Evolutionary conservation across 441 rosid species (phyloP).

Genomic region (Populus hybrid): DNA sequence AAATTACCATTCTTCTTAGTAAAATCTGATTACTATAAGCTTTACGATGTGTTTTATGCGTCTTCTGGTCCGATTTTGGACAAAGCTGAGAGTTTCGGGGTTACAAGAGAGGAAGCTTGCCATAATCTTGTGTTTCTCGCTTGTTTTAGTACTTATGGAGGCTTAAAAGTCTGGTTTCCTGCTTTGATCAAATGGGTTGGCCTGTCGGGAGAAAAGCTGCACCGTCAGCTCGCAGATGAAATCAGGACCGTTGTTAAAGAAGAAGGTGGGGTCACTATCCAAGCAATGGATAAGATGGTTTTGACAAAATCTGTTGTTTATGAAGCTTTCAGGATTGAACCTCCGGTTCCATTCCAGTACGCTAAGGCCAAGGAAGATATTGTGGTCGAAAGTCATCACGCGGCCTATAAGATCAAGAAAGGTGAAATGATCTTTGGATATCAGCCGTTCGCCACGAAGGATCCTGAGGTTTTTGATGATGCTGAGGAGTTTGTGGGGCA

Average conservation of each 20-base stretch:
- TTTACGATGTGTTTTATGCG: background rate
- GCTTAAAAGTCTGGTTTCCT: background rate
- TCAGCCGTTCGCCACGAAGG: constrained; percentile 1
- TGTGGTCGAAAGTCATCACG: background rate
- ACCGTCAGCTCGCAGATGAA: background rate
- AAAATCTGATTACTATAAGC: background rate
- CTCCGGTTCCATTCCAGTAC: background rate
- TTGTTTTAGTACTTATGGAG: background rate
- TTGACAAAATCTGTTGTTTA: background rate
- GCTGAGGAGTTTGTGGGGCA: constrained; percentile 3
- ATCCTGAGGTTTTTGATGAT: background rate
- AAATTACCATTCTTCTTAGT: background rate
- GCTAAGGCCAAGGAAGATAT: background rate
- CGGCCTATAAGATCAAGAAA: background rate
- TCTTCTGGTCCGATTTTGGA: background rate
- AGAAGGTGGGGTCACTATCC: background rate
- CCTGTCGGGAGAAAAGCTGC: background rate
- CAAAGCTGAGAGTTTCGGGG: background rate
- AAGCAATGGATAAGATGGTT: background rate
- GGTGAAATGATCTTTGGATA: constrained; percentile 4
- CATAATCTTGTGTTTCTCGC: background rate
- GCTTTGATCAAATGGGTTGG: background rate
- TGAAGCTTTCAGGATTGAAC: background rate
- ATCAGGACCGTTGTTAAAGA: background rate
- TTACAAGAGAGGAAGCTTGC: background rate